These are phyloP conservation scores for Rhodotorula toruloides DNA, from an alignment of 768 basidiomycete species.

Conservation along the genomic window DNA sequence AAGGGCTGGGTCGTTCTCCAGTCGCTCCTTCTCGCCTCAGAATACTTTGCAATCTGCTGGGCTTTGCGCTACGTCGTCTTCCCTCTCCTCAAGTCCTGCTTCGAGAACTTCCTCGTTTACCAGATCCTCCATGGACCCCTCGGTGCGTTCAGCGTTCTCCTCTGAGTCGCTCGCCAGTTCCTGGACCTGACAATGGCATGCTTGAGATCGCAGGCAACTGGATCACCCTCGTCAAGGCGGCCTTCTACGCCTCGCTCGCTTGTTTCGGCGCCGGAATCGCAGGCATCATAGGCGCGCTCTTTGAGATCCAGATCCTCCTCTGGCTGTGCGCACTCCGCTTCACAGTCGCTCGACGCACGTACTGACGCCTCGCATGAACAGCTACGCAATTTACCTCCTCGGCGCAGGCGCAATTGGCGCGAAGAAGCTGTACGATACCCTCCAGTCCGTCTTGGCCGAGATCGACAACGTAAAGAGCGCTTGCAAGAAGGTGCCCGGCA, in stretches of 20 bases:
- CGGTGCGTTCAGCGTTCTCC: background rate
- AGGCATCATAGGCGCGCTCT: constrained; percentile 9
- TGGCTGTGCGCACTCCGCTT: background rate
- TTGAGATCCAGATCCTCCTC: constrained; percentile 1
- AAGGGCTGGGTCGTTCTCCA: constrained; percentile 2
- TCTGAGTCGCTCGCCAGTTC: background rate
- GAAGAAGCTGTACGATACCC: background rate
- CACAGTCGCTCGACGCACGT: too few relatives aligned
- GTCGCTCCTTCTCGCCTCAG: background rate
- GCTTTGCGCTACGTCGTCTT: constrained; percentile 9
- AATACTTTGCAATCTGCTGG: constrained; percentile 2
- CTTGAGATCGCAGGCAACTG: constrained; percentile 3
- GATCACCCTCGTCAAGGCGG: constrained; percentile 9
- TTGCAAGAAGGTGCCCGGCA: background rate
- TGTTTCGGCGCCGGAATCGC: constrained; percentile 1
- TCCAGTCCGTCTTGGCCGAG: background rate
- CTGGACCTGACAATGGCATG: background rate
- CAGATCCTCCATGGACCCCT: background rate
- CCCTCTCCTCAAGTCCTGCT: background rate
- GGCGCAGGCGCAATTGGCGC: background rate
- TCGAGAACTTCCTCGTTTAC: constrained; percentile 4
- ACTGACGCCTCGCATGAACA: background rate
- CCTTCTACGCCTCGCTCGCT: constrained; percentile 6
- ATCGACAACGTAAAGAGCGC: constrained; percentile 1
- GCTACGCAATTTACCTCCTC: constrained; percentile 10